Percentiles rank a stretch among this genome's conserved stretches.
Conservation (phyloP, 106 monocot species). For the Alisma plantagoaquatica region DNA sequence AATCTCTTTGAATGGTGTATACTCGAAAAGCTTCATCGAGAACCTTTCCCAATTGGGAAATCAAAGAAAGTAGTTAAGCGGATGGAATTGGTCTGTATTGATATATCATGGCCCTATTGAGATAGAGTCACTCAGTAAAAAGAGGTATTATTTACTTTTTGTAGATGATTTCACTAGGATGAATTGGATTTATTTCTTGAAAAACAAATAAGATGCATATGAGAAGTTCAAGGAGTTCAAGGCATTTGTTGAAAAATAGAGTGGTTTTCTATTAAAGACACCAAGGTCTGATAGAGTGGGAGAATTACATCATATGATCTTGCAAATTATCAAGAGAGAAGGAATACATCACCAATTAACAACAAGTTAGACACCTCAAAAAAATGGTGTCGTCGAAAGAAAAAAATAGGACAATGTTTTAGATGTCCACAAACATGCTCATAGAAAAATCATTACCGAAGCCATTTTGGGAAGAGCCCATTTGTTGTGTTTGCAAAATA, state of each 20-base stretch:
- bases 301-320: not conserved
- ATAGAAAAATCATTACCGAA: slow-evolving; percentile 3
- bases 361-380: not conserved
- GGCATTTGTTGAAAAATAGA: not conserved
- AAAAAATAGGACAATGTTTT: not conserved
- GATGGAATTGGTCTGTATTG: not conserved
- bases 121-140: not conserved
- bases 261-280: not conserved
- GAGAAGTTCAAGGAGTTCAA: slow-evolving; percentile 9
- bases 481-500: not conserved
- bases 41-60: not conserved
- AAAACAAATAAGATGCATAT: not conserved
- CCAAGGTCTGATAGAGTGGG: not conserved
- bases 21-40: not conserved
- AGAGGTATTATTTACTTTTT: not conserved
- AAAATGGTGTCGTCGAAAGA: not conserved
- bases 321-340: not conserved
- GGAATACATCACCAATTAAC: not conserved
- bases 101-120: not conserved
- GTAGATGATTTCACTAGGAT: not conserved
- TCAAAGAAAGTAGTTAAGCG: not conserved
- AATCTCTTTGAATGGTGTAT: not conserved
- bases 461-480: not conserved
- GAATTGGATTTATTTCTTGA: not conserved
- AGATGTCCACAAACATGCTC: slow-evolving; percentile 6